Evolutionary conservation across 2,329 filamentous ascomycete genomes (phyloP).

Genomic region (Diaporthe vaccinii): DNA sequence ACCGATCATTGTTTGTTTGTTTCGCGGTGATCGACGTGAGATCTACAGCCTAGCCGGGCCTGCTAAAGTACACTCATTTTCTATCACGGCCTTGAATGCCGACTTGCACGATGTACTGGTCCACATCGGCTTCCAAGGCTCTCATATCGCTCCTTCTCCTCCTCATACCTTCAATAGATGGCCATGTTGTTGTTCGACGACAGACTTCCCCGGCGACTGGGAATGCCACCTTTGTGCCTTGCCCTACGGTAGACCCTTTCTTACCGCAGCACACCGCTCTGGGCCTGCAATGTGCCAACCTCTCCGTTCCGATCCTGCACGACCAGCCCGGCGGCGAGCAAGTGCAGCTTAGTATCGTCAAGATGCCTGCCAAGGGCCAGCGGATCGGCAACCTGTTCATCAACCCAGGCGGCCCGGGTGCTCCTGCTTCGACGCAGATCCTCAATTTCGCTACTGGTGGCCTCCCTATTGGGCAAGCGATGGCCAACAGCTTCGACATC

Average conservation of each 20-base stretch:
- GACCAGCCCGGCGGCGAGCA: conserved; percentile 31
- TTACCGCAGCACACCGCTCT: background rate
- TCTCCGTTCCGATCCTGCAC: conserved; percentile 20
- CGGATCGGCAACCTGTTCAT: conserved; percentile 54
- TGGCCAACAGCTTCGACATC: conserved; percentile 54
- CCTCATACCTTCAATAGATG: background rate
- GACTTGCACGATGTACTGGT: conserved; percentile 4
- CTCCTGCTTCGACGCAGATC: conserved; percentile 47
- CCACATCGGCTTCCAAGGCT: background rate
- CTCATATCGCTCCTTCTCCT: background rate
- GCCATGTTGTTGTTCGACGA: background rate
- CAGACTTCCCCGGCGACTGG: conserved; percentile 9
- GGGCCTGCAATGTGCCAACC: conserved; percentile 19
- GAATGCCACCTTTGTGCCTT: conserved; percentile 11
- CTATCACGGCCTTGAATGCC: background rate
- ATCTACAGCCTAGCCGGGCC: conserved; percentile 12
- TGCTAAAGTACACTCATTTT: background rate
- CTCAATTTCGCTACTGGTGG: conserved; percentile 36
- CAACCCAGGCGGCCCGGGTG: conserved; percentile 58
- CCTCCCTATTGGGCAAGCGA: conserved; percentile 13
- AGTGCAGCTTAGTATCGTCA: conserved; percentile 20
- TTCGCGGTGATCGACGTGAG: conserved; percentile 19
- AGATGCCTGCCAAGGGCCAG: conserved; percentile 33
- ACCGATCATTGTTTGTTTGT: background rate
- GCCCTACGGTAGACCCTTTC: conserved; percentile 26